Evolutionary conservation across 352 stramenopile genomes (phyloP).

Genomic region (Pilasporangium apinafurcum): DNA sequence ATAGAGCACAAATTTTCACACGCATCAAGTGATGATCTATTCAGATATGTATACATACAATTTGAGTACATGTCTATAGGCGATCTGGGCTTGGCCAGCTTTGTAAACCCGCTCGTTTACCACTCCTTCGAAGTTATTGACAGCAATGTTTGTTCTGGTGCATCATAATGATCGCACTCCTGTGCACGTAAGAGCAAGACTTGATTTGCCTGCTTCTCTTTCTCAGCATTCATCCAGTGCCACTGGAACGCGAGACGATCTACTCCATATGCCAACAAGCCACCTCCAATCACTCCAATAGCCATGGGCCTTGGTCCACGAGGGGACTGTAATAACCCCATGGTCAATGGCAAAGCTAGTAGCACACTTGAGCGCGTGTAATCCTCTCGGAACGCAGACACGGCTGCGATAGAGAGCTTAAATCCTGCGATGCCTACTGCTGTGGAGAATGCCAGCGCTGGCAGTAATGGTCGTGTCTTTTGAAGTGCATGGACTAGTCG

Average conservation of each 20-base stretch:
- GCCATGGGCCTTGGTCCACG: constrained; percentile 29
- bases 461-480: constrained; percentile 27
- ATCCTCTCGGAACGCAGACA: constrained; percentile 42
- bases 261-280: constrained; percentile 24
- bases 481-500: constrained; percentile 21
- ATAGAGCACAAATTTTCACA: too few relatives aligned
- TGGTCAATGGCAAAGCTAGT: constrained; percentile 42
- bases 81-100: too few relatives aligned
- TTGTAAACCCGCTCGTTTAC: too few relatives aligned
- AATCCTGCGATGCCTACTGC: constrained; percentile 47
- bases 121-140: too few relatives aligned
- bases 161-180: too few relatives aligned
- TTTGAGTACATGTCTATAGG: too few relatives aligned
- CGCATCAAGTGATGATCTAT: too few relatives aligned
- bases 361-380: constrained; percentile 48
- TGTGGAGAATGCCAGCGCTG: constrained; percentile 24
- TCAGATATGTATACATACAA: too few relatives aligned
- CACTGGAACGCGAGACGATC: constrained; percentile 12
- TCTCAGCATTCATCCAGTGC: not conserved
- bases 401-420: constrained; percentile 39
- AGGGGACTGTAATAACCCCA: constrained; percentile 33
- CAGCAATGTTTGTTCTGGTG: too few relatives aligned
- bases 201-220: not conserved
- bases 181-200: too few relatives aligned
- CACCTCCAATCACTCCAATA: constrained; percentile 24